A percentile compares a stretch with the other conserved stretches of the same genome.
These are phyloP conservation scores for Lipomyces lipofer DNA, from an alignment of 805 yeast genomes.

Conservation along the genomic window DNA sequence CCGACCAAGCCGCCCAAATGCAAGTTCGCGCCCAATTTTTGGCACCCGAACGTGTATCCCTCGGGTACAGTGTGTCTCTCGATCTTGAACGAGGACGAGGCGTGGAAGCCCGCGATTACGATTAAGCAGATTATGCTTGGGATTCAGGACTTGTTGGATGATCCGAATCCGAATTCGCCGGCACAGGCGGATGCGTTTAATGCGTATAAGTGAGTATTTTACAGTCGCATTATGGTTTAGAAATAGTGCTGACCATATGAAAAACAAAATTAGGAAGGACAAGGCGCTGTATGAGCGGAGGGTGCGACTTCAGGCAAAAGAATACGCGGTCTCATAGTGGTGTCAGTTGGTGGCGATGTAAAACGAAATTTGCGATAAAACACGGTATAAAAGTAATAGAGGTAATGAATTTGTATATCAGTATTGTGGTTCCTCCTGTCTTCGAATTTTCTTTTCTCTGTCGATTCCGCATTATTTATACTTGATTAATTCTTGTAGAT, in stretches of 20 bases:
- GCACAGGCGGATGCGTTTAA: slow-evolving; percentile 98
- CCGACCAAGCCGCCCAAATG: slow-evolving; percentile 98
- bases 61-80: slow-evolving; percentile 95
- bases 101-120: slow-evolving; percentile 97
- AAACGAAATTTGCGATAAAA: too few species aligned
- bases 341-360: too few species aligned
- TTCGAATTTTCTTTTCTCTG: too few species aligned
- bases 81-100: slow-evolving; percentile 90
- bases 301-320: slow-evolving; percentile 77
- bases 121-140: slow-evolving; percentile 82
- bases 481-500: not conserved
- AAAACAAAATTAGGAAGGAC: slow-evolving; percentile 58
- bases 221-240: not conserved
- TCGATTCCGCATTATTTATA: too few species aligned
- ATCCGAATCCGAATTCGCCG: slow-evolving; percentile 93
- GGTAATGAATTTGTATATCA: too few species aligned
- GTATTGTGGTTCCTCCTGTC: too few species aligned
- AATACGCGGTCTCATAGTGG: slow-evolving; percentile 49
- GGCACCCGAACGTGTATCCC: slow-evolving; percentile 97
- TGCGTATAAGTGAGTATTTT: slow-evolving; percentile 43
- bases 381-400: too few species aligned
- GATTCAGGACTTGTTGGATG: slow-evolving; percentile 82
- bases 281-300: slow-evolving; percentile 67
- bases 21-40: slow-evolving; percentile 82
- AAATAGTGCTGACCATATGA: too few species aligned